Conservation (phyloP, 2,329 filamentous ascomycete species). For the Talaromyces sp. region DNA sequence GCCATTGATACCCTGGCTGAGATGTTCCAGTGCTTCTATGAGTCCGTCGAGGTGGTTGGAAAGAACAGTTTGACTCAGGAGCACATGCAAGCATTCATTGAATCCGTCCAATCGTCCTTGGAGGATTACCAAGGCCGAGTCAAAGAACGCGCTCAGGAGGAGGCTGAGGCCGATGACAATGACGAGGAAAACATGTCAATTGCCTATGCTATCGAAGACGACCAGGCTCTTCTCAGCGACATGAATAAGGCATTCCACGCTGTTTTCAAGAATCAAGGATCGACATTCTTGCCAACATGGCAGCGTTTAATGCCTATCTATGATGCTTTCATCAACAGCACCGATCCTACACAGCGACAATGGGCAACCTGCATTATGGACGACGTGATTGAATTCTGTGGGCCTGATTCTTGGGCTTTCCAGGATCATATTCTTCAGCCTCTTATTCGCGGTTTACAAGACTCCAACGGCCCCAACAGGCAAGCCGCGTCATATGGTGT, state of each 20-base stretch:
- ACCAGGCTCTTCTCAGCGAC: conserved; percentile 91
- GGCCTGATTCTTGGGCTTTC: conserved; percentile 81
- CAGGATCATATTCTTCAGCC: conserved; percentile 81
- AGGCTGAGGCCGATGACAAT: conserved; percentile 76
- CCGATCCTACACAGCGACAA: conserved; percentile 85
- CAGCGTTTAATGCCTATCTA: conserved; percentile 82
- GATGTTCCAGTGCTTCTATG: conserved; percentile 99
- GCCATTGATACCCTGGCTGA: conserved; percentile 94
- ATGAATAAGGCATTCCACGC: conserved; percentile 99
- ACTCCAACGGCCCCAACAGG: conserved; percentile 82
- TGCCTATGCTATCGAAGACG: conserved; percentile 89
- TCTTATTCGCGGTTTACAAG: conserved; percentile 78
- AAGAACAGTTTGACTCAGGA: conserved; percentile 72
- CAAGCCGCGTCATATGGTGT: conserved; percentile 96
- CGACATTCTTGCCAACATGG: conserved; percentile 81
- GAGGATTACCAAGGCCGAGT: conserved; percentile 92
- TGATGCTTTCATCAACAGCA: conserved; percentile 73
- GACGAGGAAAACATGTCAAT: conserved; percentile 86
- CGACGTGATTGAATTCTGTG: conserved; percentile 96
- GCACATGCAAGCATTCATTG: conserved; percentile 84
- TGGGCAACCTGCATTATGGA: conserved; percentile 99
- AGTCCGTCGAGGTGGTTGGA: conserved; percentile 90
- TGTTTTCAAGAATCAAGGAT: conserved; percentile 94
- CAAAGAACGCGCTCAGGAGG: conserved; percentile 75
- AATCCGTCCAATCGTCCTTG: conserved; percentile 76